A percentile compares a stretch with the other conserved stretches of the same genome.
Evolutionary conservation across 2,329 filamentous ascomycete genomes (phyloP).

Genomic region (Phyllosticta citriasiana): DNA sequence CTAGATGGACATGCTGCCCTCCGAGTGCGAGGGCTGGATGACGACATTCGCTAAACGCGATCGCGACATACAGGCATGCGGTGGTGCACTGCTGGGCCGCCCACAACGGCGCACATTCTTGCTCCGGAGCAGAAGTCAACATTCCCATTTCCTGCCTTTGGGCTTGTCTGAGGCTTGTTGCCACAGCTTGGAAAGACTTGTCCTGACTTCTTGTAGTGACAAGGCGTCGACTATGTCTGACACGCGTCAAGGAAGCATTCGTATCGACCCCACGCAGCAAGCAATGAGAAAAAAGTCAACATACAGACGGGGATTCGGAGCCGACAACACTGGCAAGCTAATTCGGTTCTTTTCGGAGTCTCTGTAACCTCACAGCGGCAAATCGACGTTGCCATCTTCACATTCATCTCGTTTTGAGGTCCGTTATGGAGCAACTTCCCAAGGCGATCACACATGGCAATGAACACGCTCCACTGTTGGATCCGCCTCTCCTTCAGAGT

Average conservation of each 20-base stretch:
- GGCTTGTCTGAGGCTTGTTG: neutral
- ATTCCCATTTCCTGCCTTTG: neutral
- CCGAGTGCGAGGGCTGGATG: neutral
- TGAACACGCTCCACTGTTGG: neutral
- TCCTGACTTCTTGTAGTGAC: neutral
- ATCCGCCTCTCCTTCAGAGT: neutral
- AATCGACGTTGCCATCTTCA: neutral
- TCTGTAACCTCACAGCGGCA: neutral
- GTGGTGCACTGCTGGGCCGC: conserved; percentile 4
- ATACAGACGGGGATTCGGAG: too few species aligned
- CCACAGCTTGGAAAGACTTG: neutral
- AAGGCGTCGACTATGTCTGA: neutral
- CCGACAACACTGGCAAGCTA: neutral
- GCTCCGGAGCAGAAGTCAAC: neutral
- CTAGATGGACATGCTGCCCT: neutral
- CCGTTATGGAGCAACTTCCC: neutral
- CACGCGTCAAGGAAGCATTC: neutral
- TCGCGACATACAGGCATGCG: conserved; percentile 10
- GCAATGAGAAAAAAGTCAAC: neutral
- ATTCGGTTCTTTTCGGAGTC: neutral
- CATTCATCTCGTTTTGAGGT: neutral
- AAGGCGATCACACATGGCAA: neutral
- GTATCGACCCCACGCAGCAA: neutral
- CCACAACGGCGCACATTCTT: neutral
- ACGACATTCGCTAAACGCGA: conserved; percentile 2